Percentiles rank a stretch among this genome's conserved stretches.
Conservation (phyloP, 2,329 filamentous ascomycete species). For the Cytospora piceicola region DNA sequence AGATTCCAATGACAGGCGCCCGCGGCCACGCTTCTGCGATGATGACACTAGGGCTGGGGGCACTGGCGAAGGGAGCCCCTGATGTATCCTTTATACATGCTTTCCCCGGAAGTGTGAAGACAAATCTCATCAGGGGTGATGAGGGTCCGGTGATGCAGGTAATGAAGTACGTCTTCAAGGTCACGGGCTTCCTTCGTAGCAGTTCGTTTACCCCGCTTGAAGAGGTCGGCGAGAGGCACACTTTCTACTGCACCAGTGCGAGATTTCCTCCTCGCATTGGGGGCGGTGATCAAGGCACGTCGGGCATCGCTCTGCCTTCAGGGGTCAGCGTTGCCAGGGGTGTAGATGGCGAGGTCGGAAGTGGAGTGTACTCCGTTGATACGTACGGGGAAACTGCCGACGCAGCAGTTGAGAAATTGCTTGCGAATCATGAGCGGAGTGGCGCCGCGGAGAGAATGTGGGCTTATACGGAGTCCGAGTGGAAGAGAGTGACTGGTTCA, state of each 20-base stretch:
- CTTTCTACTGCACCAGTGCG: conserved; percentile 44
- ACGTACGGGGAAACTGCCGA: conserved; percentile 39
- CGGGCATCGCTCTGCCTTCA: conserved; percentile 34
- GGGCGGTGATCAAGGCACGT: conserved; percentile 33
- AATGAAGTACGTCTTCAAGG: conserved; percentile 37
- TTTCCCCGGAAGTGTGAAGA: conserved; percentile 45
- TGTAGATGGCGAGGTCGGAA: conserved; percentile 39
- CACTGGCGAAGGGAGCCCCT: conserved; percentile 51
- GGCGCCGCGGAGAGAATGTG: conserved; percentile 41
- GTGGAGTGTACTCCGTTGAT: conserved; percentile 46
- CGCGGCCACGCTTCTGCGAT: conserved; percentile 53
- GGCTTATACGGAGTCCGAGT: conserved; percentile 43
- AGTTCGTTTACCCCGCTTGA: conserved; percentile 25
- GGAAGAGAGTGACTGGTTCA: conserved; percentile 39
- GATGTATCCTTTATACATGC: conserved; percentile 46
- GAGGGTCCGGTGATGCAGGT: conserved; percentile 33
- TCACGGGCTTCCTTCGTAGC: conserved; percentile 30
- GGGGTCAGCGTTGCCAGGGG: conserved; percentile 37
- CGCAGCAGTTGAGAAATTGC: conserved; percentile 35
- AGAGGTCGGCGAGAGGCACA: conserved; percentile 45
- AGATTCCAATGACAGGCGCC: conserved; percentile 43
- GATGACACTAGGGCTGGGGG: conserved; percentile 53
- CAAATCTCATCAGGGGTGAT: conserved; percentile 35
- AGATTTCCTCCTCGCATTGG: conserved; percentile 37
- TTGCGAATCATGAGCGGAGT: conserved; percentile 37